A percentile compares a stretch with the other conserved stretches of the same genome.
These are phyloP conservation scores for Coriaria nepalensis DNA, from an alignment of 306 rosid genomes.

Conservation along the genomic window DNA sequence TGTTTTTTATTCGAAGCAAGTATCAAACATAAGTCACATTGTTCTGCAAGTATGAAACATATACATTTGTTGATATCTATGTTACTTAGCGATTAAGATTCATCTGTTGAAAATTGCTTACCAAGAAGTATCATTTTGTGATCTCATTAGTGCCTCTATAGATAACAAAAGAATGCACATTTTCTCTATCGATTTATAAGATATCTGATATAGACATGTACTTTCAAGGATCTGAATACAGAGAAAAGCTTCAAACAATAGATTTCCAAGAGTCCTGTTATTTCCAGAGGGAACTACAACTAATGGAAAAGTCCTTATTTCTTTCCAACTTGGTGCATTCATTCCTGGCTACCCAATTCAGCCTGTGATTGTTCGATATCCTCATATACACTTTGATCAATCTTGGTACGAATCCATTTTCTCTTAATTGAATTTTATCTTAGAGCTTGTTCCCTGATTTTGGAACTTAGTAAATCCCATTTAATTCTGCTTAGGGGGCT, in stretches of 20 bases:
- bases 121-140: too few relatives aligned
- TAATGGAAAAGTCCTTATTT: constrained; percentile 72
- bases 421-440: constrained; percentile 9
- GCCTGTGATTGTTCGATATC: constrained; percentile 83
- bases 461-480: constrained; percentile 12
- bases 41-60: too few relatives aligned
- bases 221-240: constrained; percentile 95
- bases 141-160: too few relatives aligned
- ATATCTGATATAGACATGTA: constrained; percentile 87
- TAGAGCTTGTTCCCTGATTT: constrained; percentile 10
- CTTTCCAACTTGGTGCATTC: constrained; percentile 96
- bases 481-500: constrained; percentile 49
- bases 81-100: too few relatives aligned
- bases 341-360: constrained; percentile 76
- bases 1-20: too few relatives aligned
- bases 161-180: too few relatives aligned
- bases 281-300: constrained; percentile 99
- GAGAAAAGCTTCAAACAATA: constrained; percentile 80
- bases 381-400: constrained; percentile 94
- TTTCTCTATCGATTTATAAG: constrained; percentile 47
- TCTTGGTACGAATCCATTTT: constrained; percentile 58
- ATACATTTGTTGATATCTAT: too few relatives aligned
- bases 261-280: constrained; percentile 81
- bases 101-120: too few relatives aligned
- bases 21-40: too few relatives aligned